A percentile compares a stretch with the other conserved stretches of the same genome.
phyloP scores from a whole-genome alignment of 1,139 yeast species.

The Protomyces pachydermus region DNA sequence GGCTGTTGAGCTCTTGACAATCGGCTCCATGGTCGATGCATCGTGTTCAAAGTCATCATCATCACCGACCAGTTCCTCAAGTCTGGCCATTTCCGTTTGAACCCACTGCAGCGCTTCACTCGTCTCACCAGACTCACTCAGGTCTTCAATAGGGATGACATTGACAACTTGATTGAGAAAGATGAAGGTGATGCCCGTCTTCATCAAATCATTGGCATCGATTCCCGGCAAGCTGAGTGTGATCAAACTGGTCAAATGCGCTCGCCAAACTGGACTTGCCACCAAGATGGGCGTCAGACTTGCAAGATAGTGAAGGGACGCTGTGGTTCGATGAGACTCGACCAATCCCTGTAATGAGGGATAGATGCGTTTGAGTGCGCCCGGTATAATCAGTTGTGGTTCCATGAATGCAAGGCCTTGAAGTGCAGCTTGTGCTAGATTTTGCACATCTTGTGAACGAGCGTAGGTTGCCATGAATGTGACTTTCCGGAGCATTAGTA shows the following conservation, averaged over 20 bases:
- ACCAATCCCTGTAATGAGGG: slow-evolving; percentile 74
- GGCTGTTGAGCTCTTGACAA: slow-evolving; percentile 69
- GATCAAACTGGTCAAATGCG: slow-evolving; percentile 71
- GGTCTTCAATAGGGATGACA: slow-evolving; percentile 60
- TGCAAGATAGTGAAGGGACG: slow-evolving; percentile 65
- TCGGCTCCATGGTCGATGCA: slow-evolving; percentile 46
- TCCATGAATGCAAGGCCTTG: slow-evolving; percentile 60
- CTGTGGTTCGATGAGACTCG: slow-evolving; percentile 73
- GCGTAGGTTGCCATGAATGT: slow-evolving; percentile 75
- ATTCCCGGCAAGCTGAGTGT: slow-evolving; percentile 72
- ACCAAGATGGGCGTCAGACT: slow-evolving; percentile 67
- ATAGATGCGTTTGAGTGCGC: slow-evolving; percentile 67
- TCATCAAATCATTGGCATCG: slow-evolving; percentile 77
- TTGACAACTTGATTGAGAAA: slow-evolving; percentile 67
- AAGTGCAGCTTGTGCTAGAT: slow-evolving; percentile 37
- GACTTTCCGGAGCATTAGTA: slow-evolving; percentile 53
- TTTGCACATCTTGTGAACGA: slow-evolving; percentile 56
- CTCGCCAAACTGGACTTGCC: slow-evolving; percentile 58
- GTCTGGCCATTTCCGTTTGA: slow-evolving; percentile 43
- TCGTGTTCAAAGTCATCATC: slow-evolving; percentile 10
- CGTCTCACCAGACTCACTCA: slow-evolving; percentile 45
- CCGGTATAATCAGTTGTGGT: slow-evolving; percentile 60
- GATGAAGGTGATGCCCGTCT: slow-evolving; percentile 66
- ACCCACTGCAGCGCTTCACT: slow-evolving; percentile 69
- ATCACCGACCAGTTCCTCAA: slow-evolving; percentile 35